Evolutionary conservation across 192 early-diverging fungal species (phyloP), one percentile per base, ranked within the genome.

Genomic region (Coemansia sp.): DNA sequence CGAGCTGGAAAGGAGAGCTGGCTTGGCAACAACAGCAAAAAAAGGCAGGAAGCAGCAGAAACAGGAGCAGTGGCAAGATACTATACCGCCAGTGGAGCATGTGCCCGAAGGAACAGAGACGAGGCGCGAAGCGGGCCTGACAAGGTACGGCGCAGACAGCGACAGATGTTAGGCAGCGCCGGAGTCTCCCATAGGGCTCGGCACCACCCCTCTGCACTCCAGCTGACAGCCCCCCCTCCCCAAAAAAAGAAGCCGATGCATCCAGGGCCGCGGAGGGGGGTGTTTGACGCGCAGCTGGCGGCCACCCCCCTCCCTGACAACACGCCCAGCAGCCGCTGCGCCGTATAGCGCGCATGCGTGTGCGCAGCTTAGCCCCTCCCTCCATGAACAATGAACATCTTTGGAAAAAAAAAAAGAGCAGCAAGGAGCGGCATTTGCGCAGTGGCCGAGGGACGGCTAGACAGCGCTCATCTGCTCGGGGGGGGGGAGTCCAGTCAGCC

Each of bases 271-370:
- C 60, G 19, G 28, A 34, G 55, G 60, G 56, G 60, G 60, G 49
- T 23, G 51, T 23, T 23, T 52, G 7, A 22, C 51, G 25, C 25
- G 23, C 32, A 22, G 49, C 19, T 32, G 31, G 50, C 50, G 21
- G 28, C 60, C 32, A 49, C 60, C 50, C 30, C 47, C 48, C 53
- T 61, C 32, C 30, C 18, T 49, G 61, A 38, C 38, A 44, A 38
- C 38, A 44, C 14, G 38, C 38, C 38, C 31, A 38, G 52, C 30
- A 14, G 60, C 44, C 49, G 62, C 62, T 56, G 62, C 62, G 62
- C 62, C 62, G 62, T 64, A 54, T 64, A 64, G 62, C 62, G 62
- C 62, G 62, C 62, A 56, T 56, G 62, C 61, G 61, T 64, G 62
- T 56, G 62, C 62, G 54, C 62, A 64, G 62, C 62, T 32, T 63